Evolutionary conservation across 2,329 filamentous ascomycete genomes (phyloP), one percentile per base, ranked within the genome.

Genomic region (Sporothrix pallida): DNA sequence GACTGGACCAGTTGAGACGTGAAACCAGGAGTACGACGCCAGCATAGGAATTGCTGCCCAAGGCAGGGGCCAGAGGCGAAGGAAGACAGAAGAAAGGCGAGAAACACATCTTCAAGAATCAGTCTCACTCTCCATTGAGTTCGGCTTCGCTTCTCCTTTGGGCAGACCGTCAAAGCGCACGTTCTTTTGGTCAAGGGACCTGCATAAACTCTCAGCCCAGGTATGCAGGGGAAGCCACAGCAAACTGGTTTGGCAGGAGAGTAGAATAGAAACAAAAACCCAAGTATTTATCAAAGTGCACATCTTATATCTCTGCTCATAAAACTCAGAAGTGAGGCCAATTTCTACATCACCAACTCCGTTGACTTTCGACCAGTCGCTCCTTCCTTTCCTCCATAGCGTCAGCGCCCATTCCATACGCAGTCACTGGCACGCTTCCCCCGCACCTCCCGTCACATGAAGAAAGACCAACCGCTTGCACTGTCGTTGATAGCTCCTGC

Each of bases 151-250:
- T 26, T 67, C 62, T 48, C 20, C 48, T 70, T 31, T 42, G 23
- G 50, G 48, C 9, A 56, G 46, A 42, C 31, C 10, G 54, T 71
- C 69, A 48, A 71, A 71, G 54, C 69, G 69, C 65, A 31, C 4
- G 65, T 48, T n/a, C 46, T 52, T 52, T 68, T 52, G 65, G 44
- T 37, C 15, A 69, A 20, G 68, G 68, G 52, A 15, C 48, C 68
- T 70, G 68, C 68, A 70, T 70, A 56, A 70, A 46, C 44, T 23
- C 68, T 23, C 68, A 70, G 68, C 48, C 52, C 26, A 54, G 9
- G 31, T 17, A 70, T 70, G 68, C 68, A 70, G 68, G 67, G 52
- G 31, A 56, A 13, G 13, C 48, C 12, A 17, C 26, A 7, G 44
- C 13, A 37, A 52, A 17, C 65, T 44, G 65, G 46, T 31, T 37